phyloP scores from a whole-genome alignment of 768 basidiomycete species.

The Leccinum rimulosum region DNA sequence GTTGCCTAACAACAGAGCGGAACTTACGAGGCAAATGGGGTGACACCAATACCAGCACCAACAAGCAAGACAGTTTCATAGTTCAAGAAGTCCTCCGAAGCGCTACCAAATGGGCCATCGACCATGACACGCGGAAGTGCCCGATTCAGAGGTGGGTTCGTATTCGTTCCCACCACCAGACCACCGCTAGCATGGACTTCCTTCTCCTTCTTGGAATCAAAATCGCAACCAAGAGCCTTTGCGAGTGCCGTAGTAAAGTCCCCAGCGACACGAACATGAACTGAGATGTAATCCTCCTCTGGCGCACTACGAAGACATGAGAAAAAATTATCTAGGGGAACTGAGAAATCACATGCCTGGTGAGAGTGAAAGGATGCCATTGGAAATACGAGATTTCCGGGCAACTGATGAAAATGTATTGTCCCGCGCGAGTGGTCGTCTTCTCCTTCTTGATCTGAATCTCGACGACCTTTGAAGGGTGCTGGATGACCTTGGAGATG shows the following conservation, averaged over 20 bases:
- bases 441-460: slow-evolving; percentile 98
- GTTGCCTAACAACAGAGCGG: not conserved
- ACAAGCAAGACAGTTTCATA: slow-evolving; percentile 88
- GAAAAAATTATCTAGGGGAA: not conserved
- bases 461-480: slow-evolving; percentile 92
- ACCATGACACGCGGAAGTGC: slow-evolving; percentile 91
- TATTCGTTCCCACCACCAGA: slow-evolving; percentile 56
- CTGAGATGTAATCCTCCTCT: slow-evolving; percentile 92
- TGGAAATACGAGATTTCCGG: slow-evolving; percentile 94
- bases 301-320: slow-evolving; percentile 58
- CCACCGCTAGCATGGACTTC: slow-evolving; percentile 46
- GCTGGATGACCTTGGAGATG: slow-evolving; percentile 92
- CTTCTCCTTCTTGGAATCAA: slow-evolving; percentile 52
- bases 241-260: slow-evolving; percentile 87
- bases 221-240: slow-evolving; percentile 80
- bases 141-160: slow-evolving; percentile 62
- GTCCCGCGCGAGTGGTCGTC: slow-evolving; percentile 77
- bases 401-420: slow-evolving; percentile 91
- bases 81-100: slow-evolving; percentile 88
- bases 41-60: slow-evolving; percentile 95
- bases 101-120: slow-evolving; percentile 92
- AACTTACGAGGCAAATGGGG: slow-evolving; percentile 90
- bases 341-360: slow-evolving; percentile 44
- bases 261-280: slow-evolving; percentile 90
- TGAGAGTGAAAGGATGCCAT: slow-evolving; percentile 97